These are phyloP conservation scores for Yamadazyma tumulicola DNA, from an alignment of 805 yeast genomes.

Conservation along the genomic window DNA sequence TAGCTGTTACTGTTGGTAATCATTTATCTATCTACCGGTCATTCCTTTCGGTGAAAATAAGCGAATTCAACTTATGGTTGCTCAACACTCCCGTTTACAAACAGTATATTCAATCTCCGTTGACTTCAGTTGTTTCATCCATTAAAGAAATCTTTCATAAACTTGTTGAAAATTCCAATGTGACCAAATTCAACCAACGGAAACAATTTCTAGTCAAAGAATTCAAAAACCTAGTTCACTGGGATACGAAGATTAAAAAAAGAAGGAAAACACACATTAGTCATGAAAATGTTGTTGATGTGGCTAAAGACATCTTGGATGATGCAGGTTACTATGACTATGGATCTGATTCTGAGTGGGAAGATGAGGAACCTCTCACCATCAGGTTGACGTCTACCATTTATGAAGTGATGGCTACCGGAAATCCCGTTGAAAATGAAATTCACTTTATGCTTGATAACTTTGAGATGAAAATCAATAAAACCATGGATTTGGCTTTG, in stretches of 20 bases:
- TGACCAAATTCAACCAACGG: conserved; percentile 18
- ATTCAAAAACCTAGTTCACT: conserved; percentile 20
- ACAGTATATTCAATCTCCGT: conserved; percentile 3
- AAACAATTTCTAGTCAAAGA: conserved; percentile 23
- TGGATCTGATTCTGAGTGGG: conserved; percentile 8
- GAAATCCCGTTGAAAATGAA: conserved; percentile 11
- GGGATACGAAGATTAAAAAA: conserved; percentile 4
- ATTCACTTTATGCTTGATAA: conserved; percentile 28
- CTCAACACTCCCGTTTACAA: conserved; percentile 5
- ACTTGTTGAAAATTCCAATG: conserved; percentile 11
- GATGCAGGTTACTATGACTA: conserved; percentile 10
- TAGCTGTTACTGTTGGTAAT: not conserved
- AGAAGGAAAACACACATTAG: conserved; percentile 6
- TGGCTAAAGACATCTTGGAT: conserved; percentile 21
- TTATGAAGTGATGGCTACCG: conserved; percentile 13
- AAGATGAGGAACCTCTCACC: conserved; percentile 19
- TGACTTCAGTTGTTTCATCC: not conserved
- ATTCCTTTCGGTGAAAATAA: not conserved
- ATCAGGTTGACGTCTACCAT: conserved; percentile 23
- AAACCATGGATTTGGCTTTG: conserved; percentile 32
- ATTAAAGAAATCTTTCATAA: conserved; percentile 4
- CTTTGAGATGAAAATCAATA: conserved; percentile 33
- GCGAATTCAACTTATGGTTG: conserved; percentile 1
- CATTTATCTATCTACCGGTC: not conserved
- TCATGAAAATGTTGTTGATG: conserved; percentile 13